Base-by-base conservation (phyloP, 2,329 filamentous ascomycete species). In the Ceratocystis lukuohia region DNA sequence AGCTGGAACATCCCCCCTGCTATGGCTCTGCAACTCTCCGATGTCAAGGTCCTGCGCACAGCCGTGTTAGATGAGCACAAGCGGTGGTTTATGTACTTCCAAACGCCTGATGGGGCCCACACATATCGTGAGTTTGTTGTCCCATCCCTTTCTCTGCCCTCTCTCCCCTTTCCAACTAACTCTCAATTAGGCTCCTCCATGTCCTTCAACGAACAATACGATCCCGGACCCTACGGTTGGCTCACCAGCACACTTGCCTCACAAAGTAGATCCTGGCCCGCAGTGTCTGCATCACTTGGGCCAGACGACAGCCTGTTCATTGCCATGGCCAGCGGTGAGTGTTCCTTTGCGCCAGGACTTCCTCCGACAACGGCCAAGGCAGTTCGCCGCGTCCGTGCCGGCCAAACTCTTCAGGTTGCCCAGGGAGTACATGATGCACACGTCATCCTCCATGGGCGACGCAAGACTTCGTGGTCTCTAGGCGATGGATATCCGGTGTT, bases 81-180 rank as follows among this genome's bases (percentile, higher is more conserved):
- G 45, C 59, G 65, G n/a, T 67, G 65, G 65, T 50, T 67, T 15
- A 67, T 67, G 61, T 67, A 67, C 33, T 67, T 67, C 17, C 48
- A 59, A 33, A 67, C 65, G 4, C 53, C 20, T 5, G 65, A 67
- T 28, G 53, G 62, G 41, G 65, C 59, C 8, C 65, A 67, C 50
- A 67, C 65, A 25, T 67, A 67, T 25, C 56, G 65, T 67, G 50
- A 67, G 65, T 22, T 7, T 25, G 2, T 8, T 48, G 46, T 8
- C 50, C 22, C 50, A 5, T 56, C 6, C 20, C 20, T 25, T 12
- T 56, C 25, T 6, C 20, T 10, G 10, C 50, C 22, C 50, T 28
- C 50, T 12, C 50, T 15, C 20, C 3, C 48, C 48, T 22, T 22
- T 17, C 22, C 33, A n/a, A 62, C 28, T 22, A 62, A 41, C 33